phyloP scores from a whole-genome alignment of 768 basidiomycete genomes.

The Candolleomyces eurysporus region DNA sequence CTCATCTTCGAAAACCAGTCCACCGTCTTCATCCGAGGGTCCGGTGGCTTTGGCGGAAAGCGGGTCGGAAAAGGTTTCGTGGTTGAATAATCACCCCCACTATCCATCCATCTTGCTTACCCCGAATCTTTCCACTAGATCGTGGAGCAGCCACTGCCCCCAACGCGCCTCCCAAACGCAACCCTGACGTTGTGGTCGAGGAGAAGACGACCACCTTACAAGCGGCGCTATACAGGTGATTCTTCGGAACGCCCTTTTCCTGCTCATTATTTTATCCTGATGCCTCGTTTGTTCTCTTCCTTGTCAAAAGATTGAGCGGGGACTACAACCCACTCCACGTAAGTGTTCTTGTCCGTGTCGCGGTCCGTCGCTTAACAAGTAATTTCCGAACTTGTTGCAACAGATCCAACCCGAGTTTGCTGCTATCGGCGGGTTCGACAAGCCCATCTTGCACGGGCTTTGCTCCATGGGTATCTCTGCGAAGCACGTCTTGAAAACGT shows the following conservation, averaged over 20 bases:
- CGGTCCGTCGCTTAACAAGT: not conserved
- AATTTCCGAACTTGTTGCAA: not conserved
- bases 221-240: constrained; percentile 87
- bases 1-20: constrained; percentile 90
- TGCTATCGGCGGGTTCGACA: constrained; percentile 90
- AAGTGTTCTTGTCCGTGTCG: constrained; percentile 21
- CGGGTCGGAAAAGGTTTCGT: constrained; percentile 69
- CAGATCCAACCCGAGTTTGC: constrained; percentile 94
- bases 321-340: constrained; percentile 91
- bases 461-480: constrained; percentile 92
- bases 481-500: constrained; percentile 88
- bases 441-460: constrained; percentile 85
- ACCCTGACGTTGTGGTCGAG: constrained; percentile 83
- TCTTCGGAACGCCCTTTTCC: constrained; percentile 14
- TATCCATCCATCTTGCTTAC: not conserved
- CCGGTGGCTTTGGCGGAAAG: constrained; percentile 96
- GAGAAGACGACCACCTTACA: constrained; percentile 83
- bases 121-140: constrained; percentile 44
- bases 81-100: not conserved
- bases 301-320: constrained; percentile 67
- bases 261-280: not conserved
- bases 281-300: not conserved
- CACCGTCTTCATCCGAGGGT: constrained; percentile 88
- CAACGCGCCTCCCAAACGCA: constrained; percentile 78
- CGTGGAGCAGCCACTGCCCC: constrained; percentile 84